Evolutionary conservation across 2,329 filamentous ascomycete genomes (phyloP).

Genomic region (Sphaerulina vaccinii): DNA sequence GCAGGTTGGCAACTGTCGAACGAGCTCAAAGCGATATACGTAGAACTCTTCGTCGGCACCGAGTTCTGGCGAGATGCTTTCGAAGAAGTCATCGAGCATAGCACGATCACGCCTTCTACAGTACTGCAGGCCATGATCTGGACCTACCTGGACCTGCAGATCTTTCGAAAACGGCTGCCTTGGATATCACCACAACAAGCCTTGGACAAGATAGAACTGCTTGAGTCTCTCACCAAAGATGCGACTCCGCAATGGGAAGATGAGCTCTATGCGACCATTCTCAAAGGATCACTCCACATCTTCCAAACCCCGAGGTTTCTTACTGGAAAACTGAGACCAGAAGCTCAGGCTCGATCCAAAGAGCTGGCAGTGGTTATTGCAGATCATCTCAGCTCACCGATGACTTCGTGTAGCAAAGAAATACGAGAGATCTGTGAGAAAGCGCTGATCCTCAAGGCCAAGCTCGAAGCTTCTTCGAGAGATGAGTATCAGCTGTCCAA

Average conservation of each 20-base stretch:
- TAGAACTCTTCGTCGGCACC: not conserved
- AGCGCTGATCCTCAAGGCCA: not conserved
- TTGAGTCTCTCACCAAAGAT: too few relatives aligned
- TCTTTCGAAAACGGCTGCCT: not conserved
- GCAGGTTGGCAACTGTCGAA: not conserved
- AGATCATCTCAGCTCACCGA: not conserved
- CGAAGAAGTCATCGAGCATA: not conserved
- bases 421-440: not conserved
- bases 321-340: too few relatives aligned
- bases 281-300: too few relatives aligned
- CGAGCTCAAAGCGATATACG: not conserved
- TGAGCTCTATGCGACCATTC: too few relatives aligned
- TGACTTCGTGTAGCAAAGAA: not conserved
- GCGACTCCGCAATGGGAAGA: too few relatives aligned
- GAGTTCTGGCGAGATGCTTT: not conserved
- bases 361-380: too few relatives aligned
- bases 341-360: too few relatives aligned
- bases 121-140: not conserved
- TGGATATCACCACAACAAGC: not conserved
- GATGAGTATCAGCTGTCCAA: not conserved
- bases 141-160: not conserved
- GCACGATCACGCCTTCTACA: not conserved
- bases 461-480: not conserved
- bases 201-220: too few relatives aligned
- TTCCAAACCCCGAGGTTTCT: too few relatives aligned